These are phyloP conservation scores for Thymus mandschuricus DNA, from an alignment of 257 asterid genomes.

Conservation along the genomic window DNA sequence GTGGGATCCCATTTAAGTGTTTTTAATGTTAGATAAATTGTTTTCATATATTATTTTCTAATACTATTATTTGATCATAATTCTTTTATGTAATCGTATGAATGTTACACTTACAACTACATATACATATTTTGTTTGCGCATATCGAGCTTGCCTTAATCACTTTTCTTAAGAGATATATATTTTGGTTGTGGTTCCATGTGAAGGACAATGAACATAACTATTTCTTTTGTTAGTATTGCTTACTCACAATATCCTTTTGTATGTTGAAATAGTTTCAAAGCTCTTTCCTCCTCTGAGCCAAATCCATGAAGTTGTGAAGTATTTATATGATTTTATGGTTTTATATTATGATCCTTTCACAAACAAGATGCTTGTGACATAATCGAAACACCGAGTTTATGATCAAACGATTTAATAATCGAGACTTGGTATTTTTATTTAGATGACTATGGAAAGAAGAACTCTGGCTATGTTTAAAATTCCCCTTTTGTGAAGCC, in stretches of 20 bases:
- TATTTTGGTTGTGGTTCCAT: not conserved
- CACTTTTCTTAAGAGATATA: too few relatives aligned
- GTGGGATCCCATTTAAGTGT: too few relatives aligned
- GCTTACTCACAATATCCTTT: not conserved
- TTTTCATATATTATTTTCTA: too few relatives aligned
- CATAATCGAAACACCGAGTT: not conserved
- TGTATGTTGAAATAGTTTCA: not conserved
- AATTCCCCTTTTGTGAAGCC: too few relatives aligned
- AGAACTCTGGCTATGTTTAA: too few relatives aligned
- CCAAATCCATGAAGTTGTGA: not conserved
- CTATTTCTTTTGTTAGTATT: not conserved
- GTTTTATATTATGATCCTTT: conserved; percentile 11
- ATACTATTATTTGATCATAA: too few relatives aligned
- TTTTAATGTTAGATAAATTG: too few relatives aligned
- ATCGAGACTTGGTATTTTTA: not conserved
- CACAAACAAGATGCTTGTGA: not conserved
- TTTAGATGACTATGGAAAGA: too few relatives aligned
- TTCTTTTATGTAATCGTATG: too few relatives aligned
- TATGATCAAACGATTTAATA: not conserved
- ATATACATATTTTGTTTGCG: too few relatives aligned
- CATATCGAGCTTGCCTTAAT: too few relatives aligned
- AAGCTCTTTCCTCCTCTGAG: conserved; percentile 2
- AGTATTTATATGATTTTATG: not conserved
- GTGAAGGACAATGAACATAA: not conserved
- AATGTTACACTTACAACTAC: too few relatives aligned